These are phyloP conservation scores for Hypomontagnella monticulosa DNA, from an alignment of 495 filamentous ascomycete species.

Conservation along the genomic window DNA sequence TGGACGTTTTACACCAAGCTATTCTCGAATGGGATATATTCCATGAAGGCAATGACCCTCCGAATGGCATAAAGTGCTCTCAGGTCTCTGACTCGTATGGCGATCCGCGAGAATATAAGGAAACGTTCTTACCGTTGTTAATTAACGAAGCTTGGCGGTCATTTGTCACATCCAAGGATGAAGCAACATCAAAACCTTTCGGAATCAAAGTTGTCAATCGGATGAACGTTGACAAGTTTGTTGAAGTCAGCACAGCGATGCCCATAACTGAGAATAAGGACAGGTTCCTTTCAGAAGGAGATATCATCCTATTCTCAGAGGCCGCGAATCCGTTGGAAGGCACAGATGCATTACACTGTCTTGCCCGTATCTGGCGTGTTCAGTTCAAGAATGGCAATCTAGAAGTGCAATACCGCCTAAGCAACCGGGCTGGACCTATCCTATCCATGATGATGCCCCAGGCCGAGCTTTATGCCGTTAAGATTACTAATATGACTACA, in stretches of 20 bases:
- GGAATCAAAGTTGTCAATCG: conserved; percentile 86
- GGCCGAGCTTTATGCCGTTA: conserved; percentile 74
- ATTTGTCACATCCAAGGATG: conserved; percentile 88
- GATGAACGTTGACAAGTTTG: conserved; percentile 88
- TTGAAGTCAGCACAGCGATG: conserved; percentile 88
- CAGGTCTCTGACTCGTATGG: conserved; percentile 79
- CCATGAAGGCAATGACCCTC: conserved; percentile 83
- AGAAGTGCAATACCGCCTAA: conserved; percentile 87
- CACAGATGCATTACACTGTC: conserved; percentile 74
- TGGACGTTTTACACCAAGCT: conserved; percentile 82
- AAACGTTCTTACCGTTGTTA: conserved; percentile 88
- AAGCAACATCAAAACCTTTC: conserved; percentile 77
- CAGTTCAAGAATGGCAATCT: conserved; percentile 79
- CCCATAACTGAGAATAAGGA: conserved; percentile 74
- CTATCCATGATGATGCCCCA: conserved; percentile 57
- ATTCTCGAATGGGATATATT: conserved; percentile 96
- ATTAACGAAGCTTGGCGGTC: conserved; percentile 96
- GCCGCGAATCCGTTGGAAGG: conserved; percentile 70
- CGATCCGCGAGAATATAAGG: conserved; percentile 80
- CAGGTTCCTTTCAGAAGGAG: conserved; percentile 78
- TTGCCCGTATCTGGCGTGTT: conserved; percentile 83
- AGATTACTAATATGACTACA: conserved; percentile 86
- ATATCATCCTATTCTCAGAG: conserved; percentile 86
- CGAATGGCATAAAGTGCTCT: conserved; percentile 74
- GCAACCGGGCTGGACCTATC: conserved; percentile 49